Evolutionary conservation across 371 early-diverging fungal genomes (phyloP).

Genomic region (Actinomucor elegans): DNA sequence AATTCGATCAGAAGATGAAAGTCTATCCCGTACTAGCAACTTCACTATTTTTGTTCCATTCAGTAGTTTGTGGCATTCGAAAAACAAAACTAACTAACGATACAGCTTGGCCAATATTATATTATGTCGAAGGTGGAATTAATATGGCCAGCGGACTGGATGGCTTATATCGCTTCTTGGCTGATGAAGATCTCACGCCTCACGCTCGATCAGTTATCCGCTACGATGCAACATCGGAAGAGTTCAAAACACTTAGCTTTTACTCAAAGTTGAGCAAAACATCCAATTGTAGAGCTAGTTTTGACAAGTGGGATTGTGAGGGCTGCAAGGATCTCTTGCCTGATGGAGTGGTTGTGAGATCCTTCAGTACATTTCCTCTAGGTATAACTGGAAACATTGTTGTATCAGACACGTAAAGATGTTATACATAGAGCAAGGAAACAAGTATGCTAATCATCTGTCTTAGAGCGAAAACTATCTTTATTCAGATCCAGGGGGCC

Average conservation of each 20-base stretch:
- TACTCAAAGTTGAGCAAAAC: constrained; percentile 13
- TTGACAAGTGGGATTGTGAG: constrained; percentile 25
- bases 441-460: no score
- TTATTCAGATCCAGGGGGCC: constrained; percentile 9
- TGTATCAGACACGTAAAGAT: constrained; percentile 14
- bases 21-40: no score
- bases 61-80: neutral
- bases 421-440: no score
- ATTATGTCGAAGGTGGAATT: neutral
- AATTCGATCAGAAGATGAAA: no score
- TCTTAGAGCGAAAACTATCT: constrained; percentile 8
- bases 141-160: no score
- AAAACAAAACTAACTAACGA: neutral
- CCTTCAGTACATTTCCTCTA: constrained; percentile 16
- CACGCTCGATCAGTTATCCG: neutral
- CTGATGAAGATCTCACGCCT: neutral
- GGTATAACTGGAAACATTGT: constrained; percentile 13
- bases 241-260: neutral
- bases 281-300: constrained; percentile 17
- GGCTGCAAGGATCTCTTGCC: constrained; percentile 11
- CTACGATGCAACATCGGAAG: neutral
- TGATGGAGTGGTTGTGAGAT: constrained; percentile 15
- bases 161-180: no score
- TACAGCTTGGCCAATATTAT: neutral
- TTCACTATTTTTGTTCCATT: no score